Conservation (phyloP, 2,329 filamentous ascomycete species). For the Volutella citrinella region DNA sequence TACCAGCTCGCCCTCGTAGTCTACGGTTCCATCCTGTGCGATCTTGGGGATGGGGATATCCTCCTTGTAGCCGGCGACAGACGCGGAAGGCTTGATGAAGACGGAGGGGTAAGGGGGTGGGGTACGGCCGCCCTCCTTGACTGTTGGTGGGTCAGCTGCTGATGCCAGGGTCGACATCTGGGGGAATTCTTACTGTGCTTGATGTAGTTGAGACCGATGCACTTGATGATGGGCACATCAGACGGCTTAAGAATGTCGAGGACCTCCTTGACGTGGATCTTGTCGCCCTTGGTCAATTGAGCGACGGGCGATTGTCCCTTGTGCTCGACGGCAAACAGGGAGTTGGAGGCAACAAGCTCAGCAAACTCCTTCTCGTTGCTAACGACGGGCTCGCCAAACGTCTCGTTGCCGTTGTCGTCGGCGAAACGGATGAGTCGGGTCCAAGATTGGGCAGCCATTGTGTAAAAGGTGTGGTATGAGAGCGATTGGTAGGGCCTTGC, state of each 20-base stretch:
- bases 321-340: constrained; percentile 29
- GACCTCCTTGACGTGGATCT: constrained; percentile 30
- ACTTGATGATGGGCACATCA: constrained; percentile 34
- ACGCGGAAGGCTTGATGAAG: constrained; percentile 49
- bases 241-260: constrained; percentile 26
- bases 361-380: constrained; percentile 24
- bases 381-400: constrained; percentile 32
- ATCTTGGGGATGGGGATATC: constrained; percentile 45
- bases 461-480: constrained; percentile 7
- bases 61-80: constrained; percentile 32
- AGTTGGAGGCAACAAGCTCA: constrained; percentile 18
- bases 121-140: constrained; percentile 49
- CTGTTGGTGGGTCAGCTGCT: constrained; percentile 33
- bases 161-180: neutral
- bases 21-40: constrained; percentile 42
- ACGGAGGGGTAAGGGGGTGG: constrained; percentile 47
- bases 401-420: constrained; percentile 29
- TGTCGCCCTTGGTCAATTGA: constrained; percentile 22
- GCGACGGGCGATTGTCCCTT: constrained; percentile 26
- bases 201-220: constrained; percentile 36
- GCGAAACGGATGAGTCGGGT: constrained; percentile 33
- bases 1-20: constrained; percentile 50
- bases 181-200: constrained; percentile 28
- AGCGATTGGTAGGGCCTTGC: no score
- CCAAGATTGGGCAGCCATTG: constrained; percentile 26